Base-by-base conservation (phyloP, 2,329 filamentous ascomycete species). In the Passalora sequoiae region DNA sequence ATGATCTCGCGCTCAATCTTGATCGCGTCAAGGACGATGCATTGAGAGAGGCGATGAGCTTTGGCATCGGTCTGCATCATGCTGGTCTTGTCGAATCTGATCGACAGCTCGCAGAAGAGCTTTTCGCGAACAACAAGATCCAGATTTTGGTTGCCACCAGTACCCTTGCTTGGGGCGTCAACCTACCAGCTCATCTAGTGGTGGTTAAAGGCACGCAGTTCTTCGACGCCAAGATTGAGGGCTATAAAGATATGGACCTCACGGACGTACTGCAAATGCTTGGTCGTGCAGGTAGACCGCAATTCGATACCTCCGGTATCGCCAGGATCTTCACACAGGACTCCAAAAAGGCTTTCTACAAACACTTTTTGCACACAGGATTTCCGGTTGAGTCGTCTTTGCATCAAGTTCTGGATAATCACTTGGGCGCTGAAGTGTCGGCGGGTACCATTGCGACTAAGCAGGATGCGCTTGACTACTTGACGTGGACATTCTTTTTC, bases 401-500 rank as follows among this genome's bases (percentile, higher is more conserved):
- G 28, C 92, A 98, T 67, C 95, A 94, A 15, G 92, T 97, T 1
- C 73, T 98, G 6, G 91, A 97, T 68, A 95, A 98, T 70, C 94
- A 98, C 75, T 75, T 98, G 64, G 84, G 89, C 50, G 92, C 92
- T 46, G 92, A 98, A 69, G 82, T 97, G 4, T 94, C 89, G 1
- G 88, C 92, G 1, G 89, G 87, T 55, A 98, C 92, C 0, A 86
- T 98, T 38, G 73, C 84, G 22, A 94, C 89, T 6, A 96, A 96
- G 66, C 92, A 98, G 67, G 92, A 98, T 67, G 92, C 92, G 1
- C 76, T 98, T 3, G 94, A 98, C 66, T 98, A 98, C 62, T 70
- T 98, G 40, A 98, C 92, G 0, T 98, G 94, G 92, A 98, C 94
- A 1, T 98, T 98, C 72, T 98, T 98, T 77, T 98, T 98, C 76